Percentiles rank a stretch among this genome's conserved stretches.
Evolutionary conservation across 164 flowering plant genomes (phyloP).

Genomic region (Taxillus chinensis): DNA sequence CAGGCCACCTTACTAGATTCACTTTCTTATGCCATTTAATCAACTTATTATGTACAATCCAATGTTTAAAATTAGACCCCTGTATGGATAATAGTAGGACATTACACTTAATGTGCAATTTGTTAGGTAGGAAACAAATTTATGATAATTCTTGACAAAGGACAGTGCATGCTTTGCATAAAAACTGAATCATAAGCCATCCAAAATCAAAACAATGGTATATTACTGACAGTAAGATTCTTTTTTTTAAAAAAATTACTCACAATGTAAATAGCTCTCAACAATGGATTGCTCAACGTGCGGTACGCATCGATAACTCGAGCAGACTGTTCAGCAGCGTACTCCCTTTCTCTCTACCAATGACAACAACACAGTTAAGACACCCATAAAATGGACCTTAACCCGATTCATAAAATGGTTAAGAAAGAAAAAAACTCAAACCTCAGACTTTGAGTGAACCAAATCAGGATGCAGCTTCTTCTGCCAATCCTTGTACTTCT

Average conservation of each 20-base stretch:
- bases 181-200: too few species aligned
- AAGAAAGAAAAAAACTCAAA: constrained; percentile 8
- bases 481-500: constrained; percentile 91
- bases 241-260: constrained; percentile 11
- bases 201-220: too few species aligned
- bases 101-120: too few species aligned
- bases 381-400: background rate
- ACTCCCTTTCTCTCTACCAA: constrained; percentile 63
- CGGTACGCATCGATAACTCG: constrained; percentile 83
- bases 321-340: constrained; percentile 94
- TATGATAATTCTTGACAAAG: too few species aligned
- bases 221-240: too few species aligned
- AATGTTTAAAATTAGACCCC: too few species aligned
- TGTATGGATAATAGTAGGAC: too few species aligned
- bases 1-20: too few species aligned
- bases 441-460: constrained; percentile 90
- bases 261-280: constrained; percentile 78
- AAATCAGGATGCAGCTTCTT: constrained; percentile 96
- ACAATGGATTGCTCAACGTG: constrained; percentile 58
- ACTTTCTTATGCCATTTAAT: too few species aligned
- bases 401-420: background rate
- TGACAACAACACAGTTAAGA: background rate
- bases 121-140: too few species aligned
- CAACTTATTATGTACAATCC: too few species aligned
- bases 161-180: too few species aligned